These are phyloP conservation scores for Sphagnum tenellum DNA, from an alignment of 225 moss, liverwort and hornwort genomes.

Conservation along the genomic window DNA sequence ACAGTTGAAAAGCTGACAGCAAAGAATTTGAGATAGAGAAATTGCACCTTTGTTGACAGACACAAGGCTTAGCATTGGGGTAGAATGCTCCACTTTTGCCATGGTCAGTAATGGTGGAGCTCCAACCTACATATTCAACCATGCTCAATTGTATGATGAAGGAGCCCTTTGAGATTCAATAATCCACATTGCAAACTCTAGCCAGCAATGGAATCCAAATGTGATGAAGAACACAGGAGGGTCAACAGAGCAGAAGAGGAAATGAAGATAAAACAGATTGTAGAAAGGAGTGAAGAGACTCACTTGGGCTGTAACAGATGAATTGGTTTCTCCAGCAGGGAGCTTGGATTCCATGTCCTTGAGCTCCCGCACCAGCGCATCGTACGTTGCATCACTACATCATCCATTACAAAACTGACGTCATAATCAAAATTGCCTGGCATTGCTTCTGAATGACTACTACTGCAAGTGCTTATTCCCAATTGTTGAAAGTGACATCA, in stretches of 20 bases:
- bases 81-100: conserved; percentile 57
- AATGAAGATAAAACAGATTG: too few species aligned
- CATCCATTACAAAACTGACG: neutral
- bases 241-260: too few species aligned
- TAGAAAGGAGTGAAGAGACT: neutral
- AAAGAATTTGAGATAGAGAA: too few species aligned
- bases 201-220: too few species aligned
- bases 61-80: conserved; percentile 86
- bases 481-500: neutral
- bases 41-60: conserved; percentile 62
- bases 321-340: conserved; percentile 17
- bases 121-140: conserved; percentile 41
- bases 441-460: too few species aligned
- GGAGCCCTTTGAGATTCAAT: too few species aligned
- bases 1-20: too few species aligned
- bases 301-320: conserved; percentile 27
- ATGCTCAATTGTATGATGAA: too few species aligned
- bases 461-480: too few species aligned
- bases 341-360: conserved; percentile 43
- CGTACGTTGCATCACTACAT: conserved; percentile 74
- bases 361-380: conserved; percentile 62
- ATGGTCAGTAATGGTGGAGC: conserved; percentile 39
- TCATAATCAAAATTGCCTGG: neutral
- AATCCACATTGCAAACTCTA: too few species aligned
- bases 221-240: too few species aligned